phyloP scores from a whole-genome alignment of 2,329 filamentous ascomycete genomes.

The Hymenoscyphus fructigenus region DNA sequence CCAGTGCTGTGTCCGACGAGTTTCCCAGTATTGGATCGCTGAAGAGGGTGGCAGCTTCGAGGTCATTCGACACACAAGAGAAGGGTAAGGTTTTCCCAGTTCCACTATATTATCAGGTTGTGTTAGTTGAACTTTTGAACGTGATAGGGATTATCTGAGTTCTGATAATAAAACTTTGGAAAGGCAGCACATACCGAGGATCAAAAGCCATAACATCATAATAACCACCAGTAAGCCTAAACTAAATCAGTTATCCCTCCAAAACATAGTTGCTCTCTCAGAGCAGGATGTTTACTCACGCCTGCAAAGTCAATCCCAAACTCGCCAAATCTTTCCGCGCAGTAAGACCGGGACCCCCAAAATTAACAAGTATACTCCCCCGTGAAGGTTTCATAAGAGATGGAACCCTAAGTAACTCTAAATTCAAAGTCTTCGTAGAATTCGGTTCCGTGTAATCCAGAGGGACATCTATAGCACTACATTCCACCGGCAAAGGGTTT shows the following conservation, averaged over 20 bases:
- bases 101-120: background rate
- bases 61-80: constrained; percentile 7
- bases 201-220: constrained; percentile 18
- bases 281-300: background rate
- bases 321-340: constrained; percentile 2
- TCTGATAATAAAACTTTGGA: background rate
- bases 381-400: constrained; percentile 9
- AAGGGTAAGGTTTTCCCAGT: constrained; percentile 18
- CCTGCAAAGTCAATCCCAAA: background rate
- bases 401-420: constrained; percentile 13
- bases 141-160: background rate
- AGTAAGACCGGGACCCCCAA: constrained; percentile 16
- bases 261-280: background rate
- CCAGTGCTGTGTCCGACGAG: constrained; percentile 11
- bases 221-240: constrained; percentile 12
- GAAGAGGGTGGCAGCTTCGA: background rate
- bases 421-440: constrained; percentile 7
- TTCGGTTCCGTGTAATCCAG: constrained; percentile 18
- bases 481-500: constrained; percentile 3
- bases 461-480: constrained; percentile 11
- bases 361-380: constrained; percentile 19
- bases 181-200: constrained; percentile 7
- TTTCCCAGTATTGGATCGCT: background rate
- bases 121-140: background rate
- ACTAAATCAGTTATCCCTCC: background rate